A percentile compares a stretch with the other conserved stretches of the same genome.
These are phyloP conservation scores for Corylus heterophylla DNA, from an alignment of 306 rosid genomes.

Conservation along the genomic window DNA sequence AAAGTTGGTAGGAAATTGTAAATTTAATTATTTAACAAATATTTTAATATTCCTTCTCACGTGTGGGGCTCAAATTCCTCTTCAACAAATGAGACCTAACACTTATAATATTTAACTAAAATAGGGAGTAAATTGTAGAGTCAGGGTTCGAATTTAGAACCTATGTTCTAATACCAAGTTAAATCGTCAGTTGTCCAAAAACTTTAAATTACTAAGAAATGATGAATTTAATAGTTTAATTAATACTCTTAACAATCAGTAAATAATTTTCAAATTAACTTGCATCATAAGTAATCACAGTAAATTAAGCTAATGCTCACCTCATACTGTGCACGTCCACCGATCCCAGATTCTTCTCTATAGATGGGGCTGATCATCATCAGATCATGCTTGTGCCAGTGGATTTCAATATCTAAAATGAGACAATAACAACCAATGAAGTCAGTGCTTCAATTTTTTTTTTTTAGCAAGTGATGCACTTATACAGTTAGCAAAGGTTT, in stretches of 20 bases:
- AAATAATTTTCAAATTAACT: background rate
- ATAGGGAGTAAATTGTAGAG: too few relatives aligned
- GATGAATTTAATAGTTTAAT: too few relatives aligned
- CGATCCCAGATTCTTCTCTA: constrained; percentile 66
- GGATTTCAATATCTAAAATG: constrained; percentile 64
- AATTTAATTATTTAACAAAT: too few relatives aligned
- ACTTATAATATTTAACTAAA: too few relatives aligned
- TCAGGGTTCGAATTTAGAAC: too few relatives aligned
- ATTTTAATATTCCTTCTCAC: too few relatives aligned
- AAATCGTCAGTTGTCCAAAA: too few relatives aligned
- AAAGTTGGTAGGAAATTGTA: too few relatives aligned
- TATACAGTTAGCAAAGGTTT: background rate
- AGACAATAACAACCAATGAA: constrained; percentile 21
- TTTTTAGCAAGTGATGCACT: background rate
- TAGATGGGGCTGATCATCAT: constrained; percentile 42
- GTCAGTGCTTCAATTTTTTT: constrained; percentile 1
- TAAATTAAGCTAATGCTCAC: constrained; percentile 33
- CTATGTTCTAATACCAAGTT: too few relatives aligned
- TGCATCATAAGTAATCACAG: background rate
- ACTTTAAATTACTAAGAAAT: too few relatives aligned
- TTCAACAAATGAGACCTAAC: too few relatives aligned
- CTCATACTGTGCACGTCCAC: constrained; percentile 72
- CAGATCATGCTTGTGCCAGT: constrained; percentile 54
- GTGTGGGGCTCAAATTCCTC: background rate
- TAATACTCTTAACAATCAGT: background rate